Evolutionary conservation across 441 rosid species (phyloP), one percentile per base, ranked within the genome.

Genomic region (Pelargonium australe): DNA sequence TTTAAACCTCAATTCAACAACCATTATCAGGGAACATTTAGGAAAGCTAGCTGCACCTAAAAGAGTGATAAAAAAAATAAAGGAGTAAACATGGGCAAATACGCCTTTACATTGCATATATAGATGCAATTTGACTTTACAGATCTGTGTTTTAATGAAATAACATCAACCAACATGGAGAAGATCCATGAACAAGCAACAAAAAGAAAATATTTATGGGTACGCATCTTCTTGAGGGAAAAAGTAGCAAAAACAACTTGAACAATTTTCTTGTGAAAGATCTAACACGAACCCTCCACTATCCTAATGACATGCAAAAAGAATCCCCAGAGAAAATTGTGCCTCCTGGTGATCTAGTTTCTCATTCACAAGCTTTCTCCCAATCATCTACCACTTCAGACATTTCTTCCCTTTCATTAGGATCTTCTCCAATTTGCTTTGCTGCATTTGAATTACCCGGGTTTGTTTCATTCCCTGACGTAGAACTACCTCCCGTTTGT

Each of bases 331-430:
- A 45, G 43, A 63, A 63, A 63, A 63, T 63, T 34, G 44, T 63
- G 43, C 65, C 41, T 63, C 43, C 65, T 13, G 44, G 44, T 14
- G 17, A 63, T 63, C 25, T 11, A 40, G 17, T 63, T 31, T 34
- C 68, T 85, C 80, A 88, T 20, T 85, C 88, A 34, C 79, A 92
- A 70, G 93, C 95, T 72, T 90, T 83, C 80, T 92, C 98, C 98
- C 99, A 95, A 73, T 92, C 94, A 76, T 95, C 98, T 60, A 76
- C 95, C 67, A 91, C 96, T 37, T 88, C 91, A 9, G 73, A 63
- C 61, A 13, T 45, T 77, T 82, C 90, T 77, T 82, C 90, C 53
- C 70, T 74, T 75, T 73, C 82, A 44, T 68, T 70, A 1, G 77
- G 67, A 65, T 64, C 79, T 23, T 66, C 83, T 71, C 67, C 85